Percentiles rank a stretch among this genome's conserved stretches.
Conservation (phyloP, 169 alveolate genomes). For the Cryptosporidium felis region DNA sequence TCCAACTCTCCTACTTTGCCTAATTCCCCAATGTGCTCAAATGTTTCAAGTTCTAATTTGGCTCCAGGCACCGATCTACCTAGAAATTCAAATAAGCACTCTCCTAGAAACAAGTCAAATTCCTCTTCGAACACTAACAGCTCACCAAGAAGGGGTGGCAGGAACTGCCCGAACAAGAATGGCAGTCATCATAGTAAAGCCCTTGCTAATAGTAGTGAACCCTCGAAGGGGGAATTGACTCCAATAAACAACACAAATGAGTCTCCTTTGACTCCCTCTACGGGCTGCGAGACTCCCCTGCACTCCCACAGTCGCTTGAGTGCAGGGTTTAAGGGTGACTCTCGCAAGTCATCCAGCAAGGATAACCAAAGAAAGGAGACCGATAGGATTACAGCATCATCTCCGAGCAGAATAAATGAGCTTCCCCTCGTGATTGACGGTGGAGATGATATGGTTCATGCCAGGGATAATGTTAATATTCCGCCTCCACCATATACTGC, state of each 20-base stretch:
- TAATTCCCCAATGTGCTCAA: neutral
- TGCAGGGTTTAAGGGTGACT: neutral
- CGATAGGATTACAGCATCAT: neutral
- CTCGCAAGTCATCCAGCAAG: neutral
- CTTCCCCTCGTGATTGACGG: neutral
- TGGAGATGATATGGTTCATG: conserved; percentile 36
- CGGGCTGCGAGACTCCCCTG: conserved; percentile 66
- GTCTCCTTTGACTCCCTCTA: conserved; percentile 46
- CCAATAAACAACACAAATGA: conserved; percentile 21
- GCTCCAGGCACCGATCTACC: neutral
- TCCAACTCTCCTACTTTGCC: neutral
- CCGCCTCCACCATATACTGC: conserved; percentile 67
- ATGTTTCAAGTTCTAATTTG: neutral
- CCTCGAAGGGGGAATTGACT: conserved; percentile 14
- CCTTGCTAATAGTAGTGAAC: neutral
- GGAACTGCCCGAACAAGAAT: neutral
- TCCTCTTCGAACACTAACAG: neutral
- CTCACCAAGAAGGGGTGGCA: conserved; percentile 30
- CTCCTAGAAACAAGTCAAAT: neutral
- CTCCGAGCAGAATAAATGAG: neutral
- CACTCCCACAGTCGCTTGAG: neutral
- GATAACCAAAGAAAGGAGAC: conserved; percentile 13
- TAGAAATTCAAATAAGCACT: neutral
- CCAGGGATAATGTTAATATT: conserved; percentile 46
- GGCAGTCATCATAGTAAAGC: neutral